Evolutionary conservation across 768 basidiomycete species (phyloP).

Genomic region (Favolaschia claudopus): DNA sequence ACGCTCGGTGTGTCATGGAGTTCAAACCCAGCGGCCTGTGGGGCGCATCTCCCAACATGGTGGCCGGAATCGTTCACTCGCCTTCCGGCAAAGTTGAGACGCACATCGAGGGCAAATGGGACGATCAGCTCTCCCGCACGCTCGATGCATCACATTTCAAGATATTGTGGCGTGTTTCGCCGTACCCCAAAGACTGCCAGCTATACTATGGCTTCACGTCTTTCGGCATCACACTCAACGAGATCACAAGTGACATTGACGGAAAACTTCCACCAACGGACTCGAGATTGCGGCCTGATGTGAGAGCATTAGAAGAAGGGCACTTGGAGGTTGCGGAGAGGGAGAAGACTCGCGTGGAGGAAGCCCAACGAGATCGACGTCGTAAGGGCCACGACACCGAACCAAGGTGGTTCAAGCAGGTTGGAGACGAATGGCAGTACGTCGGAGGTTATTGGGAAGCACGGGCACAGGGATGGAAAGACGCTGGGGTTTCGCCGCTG

Average conservation of each 20-base stretch:
- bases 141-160: constrained; percentile 73
- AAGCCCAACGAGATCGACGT: constrained; percentile 77
- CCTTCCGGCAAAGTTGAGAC: constrained; percentile 61
- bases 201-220: constrained; percentile 86
- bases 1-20: constrained; percentile 72
- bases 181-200: constrained; percentile 74
- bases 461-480: constrained; percentile 70
- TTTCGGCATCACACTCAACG: constrained; percentile 83
- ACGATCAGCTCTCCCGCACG: constrained; percentile 77
- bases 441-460: constrained; percentile 86
- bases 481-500: constrained; percentile 53
- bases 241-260: constrained; percentile 71
- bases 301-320: constrained; percentile 84
- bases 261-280: constrained; percentile 80
- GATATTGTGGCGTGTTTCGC: constrained; percentile 78
- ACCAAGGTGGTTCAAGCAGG: constrained; percentile 81
- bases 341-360: constrained; percentile 78
- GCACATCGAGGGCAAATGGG: constrained; percentile 89
- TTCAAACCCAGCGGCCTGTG: constrained; percentile 90
- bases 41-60: constrained; percentile 78
- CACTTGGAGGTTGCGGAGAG: constrained; percentile 72
- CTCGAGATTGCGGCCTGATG: constrained; percentile 82
- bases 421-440: constrained; percentile 78
- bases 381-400: constrained; percentile 61
- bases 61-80: constrained; percentile 67